A percentile compares a stretch with the other conserved stretches of the same genome.
These are phyloP conservation scores for Puccinia hordei DNA, from an alignment of 1,284 basidiomycete species.

Conservation along the genomic window DNA sequence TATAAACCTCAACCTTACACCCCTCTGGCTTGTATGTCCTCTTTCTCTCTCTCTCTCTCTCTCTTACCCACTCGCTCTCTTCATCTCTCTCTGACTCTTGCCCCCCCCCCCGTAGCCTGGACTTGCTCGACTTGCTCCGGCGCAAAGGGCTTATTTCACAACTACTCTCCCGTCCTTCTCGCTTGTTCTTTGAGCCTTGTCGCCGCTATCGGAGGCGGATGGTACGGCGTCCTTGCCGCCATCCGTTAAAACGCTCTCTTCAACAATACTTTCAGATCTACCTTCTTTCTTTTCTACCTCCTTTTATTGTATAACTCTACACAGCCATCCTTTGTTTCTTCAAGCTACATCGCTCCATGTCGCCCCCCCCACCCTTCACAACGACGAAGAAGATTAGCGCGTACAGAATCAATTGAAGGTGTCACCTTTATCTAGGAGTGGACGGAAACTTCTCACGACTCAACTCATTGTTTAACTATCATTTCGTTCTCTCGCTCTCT, in stretches of 20 bases:
- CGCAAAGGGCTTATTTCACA: slow-evolving; percentile 62
- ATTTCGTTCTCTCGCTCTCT: too few relatives aligned
- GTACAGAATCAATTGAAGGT: too few relatives aligned
- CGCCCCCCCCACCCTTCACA: not conserved
- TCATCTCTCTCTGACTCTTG: slow-evolving; percentile 17
- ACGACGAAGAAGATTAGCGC: too few relatives aligned
- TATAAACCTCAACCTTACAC: slow-evolving; percentile 80
- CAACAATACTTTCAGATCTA: not conserved
- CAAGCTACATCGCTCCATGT: not conserved
- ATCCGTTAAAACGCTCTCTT: slow-evolving; percentile 20
- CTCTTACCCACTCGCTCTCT: slow-evolving; percentile 21
- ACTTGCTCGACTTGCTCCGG: slow-evolving; percentile 69
- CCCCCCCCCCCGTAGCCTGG: slow-evolving; percentile 67
- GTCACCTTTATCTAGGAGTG: too few relatives aligned
- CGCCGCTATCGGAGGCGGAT: slow-evolving; percentile 63
- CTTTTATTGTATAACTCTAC: not conserved
- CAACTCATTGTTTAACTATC: too few relatives aligned
- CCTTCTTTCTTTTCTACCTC: not conserved
- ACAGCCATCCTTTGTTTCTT: not conserved
- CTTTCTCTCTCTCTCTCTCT: slow-evolving; percentile 38
- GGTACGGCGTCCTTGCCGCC: slow-evolving; percentile 34
- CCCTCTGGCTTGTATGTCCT: slow-evolving; percentile 67
- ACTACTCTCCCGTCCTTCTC: slow-evolving; percentile 61
- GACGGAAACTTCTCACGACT: too few relatives aligned
- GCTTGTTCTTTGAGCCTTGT: slow-evolving; percentile 70